Conservation (phyloP, 2,329 filamentous ascomycete genomes). For the Tolypocladium sp. region DNA sequence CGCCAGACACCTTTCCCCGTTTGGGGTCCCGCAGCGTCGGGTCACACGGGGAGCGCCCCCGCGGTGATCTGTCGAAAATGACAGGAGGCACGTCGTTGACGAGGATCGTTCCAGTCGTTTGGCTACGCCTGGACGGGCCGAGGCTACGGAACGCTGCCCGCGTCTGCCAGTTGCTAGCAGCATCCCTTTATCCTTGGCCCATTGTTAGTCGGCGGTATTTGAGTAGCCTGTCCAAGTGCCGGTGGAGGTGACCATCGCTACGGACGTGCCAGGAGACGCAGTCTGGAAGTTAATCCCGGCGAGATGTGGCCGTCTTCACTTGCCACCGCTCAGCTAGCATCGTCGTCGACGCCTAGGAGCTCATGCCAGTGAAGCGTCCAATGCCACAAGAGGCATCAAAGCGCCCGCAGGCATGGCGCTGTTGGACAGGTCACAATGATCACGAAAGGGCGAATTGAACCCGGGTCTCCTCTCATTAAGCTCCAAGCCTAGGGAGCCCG, state of each 20-base stretch:
- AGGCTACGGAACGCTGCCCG: not conserved
- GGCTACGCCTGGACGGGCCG: not conserved
- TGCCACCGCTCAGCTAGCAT: not conserved
- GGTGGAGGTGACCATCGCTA: not conserved
- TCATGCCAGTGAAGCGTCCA: not conserved
- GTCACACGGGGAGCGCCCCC: not conserved
- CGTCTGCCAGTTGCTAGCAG: not conserved
- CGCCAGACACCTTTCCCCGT: not conserved
- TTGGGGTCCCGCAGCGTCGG: constrained; percentile 1
- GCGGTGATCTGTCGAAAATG: not conserved
- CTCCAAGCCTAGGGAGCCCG: not conserved
- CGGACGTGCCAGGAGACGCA: not conserved
- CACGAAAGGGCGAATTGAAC: not conserved
- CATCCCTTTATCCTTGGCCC: not conserved
- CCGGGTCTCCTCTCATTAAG: not conserved
- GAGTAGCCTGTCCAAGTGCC: not conserved
- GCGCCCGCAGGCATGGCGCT: not conserved
- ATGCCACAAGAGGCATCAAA: no score
- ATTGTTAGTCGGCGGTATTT: not conserved
- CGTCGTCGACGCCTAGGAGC: not conserved
- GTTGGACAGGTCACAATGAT: not conserved
- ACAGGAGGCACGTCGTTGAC: not conserved
- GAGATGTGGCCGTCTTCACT: not conserved
- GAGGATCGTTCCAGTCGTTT: not conserved
- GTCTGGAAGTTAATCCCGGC: not conserved